A percentile compares a stretch with the other conserved stretches of the same genome.
Conservation (phyloP, 2,329 filamentous ascomycete species). For the Hypoxylon sp. region DNA sequence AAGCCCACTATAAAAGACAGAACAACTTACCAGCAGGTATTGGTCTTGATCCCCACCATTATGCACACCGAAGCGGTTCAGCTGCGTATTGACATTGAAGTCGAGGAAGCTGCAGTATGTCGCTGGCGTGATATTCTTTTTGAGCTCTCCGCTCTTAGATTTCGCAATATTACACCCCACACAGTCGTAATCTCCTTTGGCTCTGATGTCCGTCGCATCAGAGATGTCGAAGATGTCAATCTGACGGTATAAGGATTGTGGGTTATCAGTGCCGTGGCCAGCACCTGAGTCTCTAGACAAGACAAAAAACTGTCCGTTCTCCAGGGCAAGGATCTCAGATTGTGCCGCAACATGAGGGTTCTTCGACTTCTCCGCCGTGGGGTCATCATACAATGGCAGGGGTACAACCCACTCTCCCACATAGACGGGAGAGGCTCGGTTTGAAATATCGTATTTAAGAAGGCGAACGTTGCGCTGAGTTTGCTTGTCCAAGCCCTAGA, state of each 20-base stretch:
- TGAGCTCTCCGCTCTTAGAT: slow-evolving; percentile 65
- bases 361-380: slow-evolving; percentile 62
- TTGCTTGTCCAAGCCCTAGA: slow-evolving; percentile 57
- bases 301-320: slow-evolving; percentile 75
- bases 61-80: slow-evolving; percentile 75
- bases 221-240: slow-evolving; percentile 78
- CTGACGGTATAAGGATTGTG: slow-evolving; percentile 74
- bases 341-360: slow-evolving; percentile 71
- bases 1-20: background rate
- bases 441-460: slow-evolving; percentile 73
- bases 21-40: slow-evolving; percentile 61
- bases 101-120: slow-evolving; percentile 77
- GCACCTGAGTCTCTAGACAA: slow-evolving; percentile 74
- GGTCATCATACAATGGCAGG: slow-evolving; percentile 71
- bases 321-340: slow-evolving; percentile 77
- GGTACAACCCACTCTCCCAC: slow-evolving; percentile 76
- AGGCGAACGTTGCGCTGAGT: slow-evolving; percentile 72
- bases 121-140: slow-evolving; percentile 68
- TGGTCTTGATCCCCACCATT: slow-evolving; percentile 75
- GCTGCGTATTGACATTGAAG: slow-evolving; percentile 75
- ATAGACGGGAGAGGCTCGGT: slow-evolving; percentile 61
- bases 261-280: slow-evolving; percentile 69
- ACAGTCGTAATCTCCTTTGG: slow-evolving; percentile 57
- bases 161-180: slow-evolving; percentile 51
- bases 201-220: slow-evolving; percentile 72